Conservation (phyloP, 1,284 basidiomycete genomes). For the Rhodotorula sp. region DNA sequence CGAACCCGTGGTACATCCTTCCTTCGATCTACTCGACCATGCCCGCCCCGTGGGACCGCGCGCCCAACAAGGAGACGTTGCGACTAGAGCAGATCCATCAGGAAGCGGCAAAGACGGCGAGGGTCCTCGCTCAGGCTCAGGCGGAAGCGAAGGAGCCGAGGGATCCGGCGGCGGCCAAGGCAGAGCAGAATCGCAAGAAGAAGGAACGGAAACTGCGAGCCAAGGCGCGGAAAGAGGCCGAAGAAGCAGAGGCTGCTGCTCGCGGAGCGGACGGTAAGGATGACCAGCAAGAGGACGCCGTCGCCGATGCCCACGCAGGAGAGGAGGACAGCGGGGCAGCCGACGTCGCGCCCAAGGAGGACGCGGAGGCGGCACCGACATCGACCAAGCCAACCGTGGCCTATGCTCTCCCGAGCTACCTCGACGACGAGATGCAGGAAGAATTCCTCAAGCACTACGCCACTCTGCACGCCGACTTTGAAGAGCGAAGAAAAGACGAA, state of each 20-base stretch:
- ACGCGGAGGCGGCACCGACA: too few relatives aligned
- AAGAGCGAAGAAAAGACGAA: slow-evolving; percentile 1
- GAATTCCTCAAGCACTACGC: slow-evolving; percentile 5
- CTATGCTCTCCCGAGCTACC: slow-evolving; percentile 5
- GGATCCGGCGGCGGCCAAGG: slow-evolving; percentile 4
- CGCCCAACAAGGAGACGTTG: not conserved
- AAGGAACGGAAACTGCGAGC: slow-evolving; percentile 7
- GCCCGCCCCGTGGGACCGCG: slow-evolving; percentile 4
- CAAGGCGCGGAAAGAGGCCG: slow-evolving; percentile 8
- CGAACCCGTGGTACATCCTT: slow-evolving; percentile 13
- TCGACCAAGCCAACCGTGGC: not conserved
- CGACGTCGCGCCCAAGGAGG: not conserved
- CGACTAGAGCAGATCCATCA: slow-evolving; percentile 1
- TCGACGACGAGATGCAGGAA: slow-evolving; percentile 5
- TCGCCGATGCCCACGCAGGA: not conserved
- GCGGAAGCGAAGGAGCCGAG: not conserved
- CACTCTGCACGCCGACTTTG: not conserved
- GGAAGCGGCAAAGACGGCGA: not conserved
- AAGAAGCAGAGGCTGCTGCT: not conserved
- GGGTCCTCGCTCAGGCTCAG: not conserved
- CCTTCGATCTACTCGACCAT: slow-evolving; percentile 3
- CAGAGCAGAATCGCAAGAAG: slow-evolving; percentile 16
- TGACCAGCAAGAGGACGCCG: not conserved
- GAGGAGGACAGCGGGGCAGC: not conserved
- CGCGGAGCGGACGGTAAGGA: not conserved